These are phyloP conservation scores for Crithidia expoeki DNA, from an alignment of 208 protist species.

Conservation along the genomic window DNA sequence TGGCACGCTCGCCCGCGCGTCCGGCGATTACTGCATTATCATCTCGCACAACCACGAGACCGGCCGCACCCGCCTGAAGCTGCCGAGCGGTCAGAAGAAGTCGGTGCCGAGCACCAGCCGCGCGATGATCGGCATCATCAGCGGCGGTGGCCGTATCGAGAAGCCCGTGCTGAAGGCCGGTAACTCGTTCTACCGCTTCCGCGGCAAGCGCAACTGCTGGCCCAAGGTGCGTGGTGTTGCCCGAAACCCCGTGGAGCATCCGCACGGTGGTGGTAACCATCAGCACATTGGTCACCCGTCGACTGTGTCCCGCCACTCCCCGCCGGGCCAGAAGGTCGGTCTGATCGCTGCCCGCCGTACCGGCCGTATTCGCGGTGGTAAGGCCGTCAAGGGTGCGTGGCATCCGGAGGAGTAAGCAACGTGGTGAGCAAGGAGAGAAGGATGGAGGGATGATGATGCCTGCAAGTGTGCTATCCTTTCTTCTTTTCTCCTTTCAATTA, in stretches of 20 bases:
- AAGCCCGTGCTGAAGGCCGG: constrained; percentile 99
- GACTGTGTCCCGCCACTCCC: constrained; percentile 90
- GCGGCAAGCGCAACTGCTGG: constrained; percentile 99
- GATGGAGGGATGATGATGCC: no score
- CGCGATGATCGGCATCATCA: constrained; percentile 98
- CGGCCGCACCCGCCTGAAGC: constrained; percentile 96
- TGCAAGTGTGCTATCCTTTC: no score
- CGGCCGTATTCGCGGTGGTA: constrained; percentile 94
- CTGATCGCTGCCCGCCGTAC: constrained; percentile 99
- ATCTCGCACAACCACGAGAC: constrained; percentile 97
- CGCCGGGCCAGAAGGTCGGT: constrained; percentile 98
- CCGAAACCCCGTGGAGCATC: constrained; percentile 99
- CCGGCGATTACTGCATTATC: constrained; percentile 97
- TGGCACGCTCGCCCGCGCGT: constrained; percentile 94
- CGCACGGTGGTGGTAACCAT: constrained; percentile 99
- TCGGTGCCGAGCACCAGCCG: constrained; percentile 92
- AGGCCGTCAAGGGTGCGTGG: constrained; percentile 88
- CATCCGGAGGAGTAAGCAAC: constrained; percentile 83
- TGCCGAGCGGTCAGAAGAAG: constrained; percentile 99
- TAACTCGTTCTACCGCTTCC: constrained; percentile 98
- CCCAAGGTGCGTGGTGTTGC: constrained; percentile 98
- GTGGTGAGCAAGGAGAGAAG: no score
- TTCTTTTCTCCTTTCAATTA: no score
- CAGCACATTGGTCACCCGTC: constrained; percentile 99
- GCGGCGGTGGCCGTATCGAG: constrained; percentile 99